Evolutionary conservation across 306 rosid genomes (phyloP).

Genomic region (Prunus padus): DNA sequence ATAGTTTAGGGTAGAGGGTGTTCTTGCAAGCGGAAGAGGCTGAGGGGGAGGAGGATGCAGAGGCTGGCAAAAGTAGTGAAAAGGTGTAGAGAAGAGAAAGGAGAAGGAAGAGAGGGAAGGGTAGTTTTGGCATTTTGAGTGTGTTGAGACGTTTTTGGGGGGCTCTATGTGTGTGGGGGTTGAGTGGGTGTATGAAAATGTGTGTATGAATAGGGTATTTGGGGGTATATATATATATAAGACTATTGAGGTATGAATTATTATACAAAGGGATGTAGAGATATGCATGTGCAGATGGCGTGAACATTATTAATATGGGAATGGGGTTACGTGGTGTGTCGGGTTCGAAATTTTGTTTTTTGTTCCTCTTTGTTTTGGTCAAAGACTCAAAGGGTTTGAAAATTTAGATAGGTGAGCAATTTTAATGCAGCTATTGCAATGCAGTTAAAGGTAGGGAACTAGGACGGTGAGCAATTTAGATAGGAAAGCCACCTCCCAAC

Average conservation of each 20-base stretch:
- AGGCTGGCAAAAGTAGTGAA: background rate
- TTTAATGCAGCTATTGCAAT: background rate
- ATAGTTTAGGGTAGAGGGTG: slow-evolving; percentile 71
- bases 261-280: background rate
- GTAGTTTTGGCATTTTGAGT: background rate
- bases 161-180: background rate
- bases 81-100: background rate
- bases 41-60: background rate
- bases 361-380: too few relatives aligned
- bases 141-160: background rate
- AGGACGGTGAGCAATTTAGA: too few relatives aligned
- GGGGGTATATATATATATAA: background rate
- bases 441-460: background rate
- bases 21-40: slow-evolving; percentile 52
- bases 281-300: background rate
- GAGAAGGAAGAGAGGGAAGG: background rate
- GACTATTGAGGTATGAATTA: background rate
- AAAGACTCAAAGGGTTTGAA: background rate
- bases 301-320: background rate
- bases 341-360: too few relatives aligned
- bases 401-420: background rate
- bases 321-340: background rate
- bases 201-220: background rate
- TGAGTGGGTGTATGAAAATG: background rate
- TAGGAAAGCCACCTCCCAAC: too few relatives aligned